Evolutionary conservation across 108 stramenopile genomes (phyloP).

Genomic region (Aurantiochytrium sp.): DNA sequence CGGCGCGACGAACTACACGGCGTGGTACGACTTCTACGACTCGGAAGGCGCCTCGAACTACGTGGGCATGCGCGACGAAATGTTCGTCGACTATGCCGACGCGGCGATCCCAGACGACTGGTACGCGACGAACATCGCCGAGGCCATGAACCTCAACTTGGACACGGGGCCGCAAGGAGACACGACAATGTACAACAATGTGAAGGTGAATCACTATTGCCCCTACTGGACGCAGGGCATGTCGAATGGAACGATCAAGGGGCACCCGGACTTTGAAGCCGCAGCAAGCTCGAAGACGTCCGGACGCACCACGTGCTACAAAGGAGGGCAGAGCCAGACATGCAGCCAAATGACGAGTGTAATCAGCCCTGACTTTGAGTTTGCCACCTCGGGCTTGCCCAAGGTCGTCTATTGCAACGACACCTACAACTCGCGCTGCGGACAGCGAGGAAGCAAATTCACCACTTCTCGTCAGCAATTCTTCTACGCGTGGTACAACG

Average conservation of each 20-base stretch:
- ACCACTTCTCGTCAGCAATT: not conserved
- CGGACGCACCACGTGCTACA: not conserved
- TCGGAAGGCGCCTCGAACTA: not conserved
- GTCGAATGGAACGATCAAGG: not conserved
- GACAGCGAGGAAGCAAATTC: not conserved
- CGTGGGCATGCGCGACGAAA: not conserved
- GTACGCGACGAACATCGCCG: not conserved
- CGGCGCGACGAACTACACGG: not conserved
- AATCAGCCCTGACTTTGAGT: not conserved
- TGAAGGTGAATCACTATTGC: not conserved
- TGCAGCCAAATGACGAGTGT: not conserved
- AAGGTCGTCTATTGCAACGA: not conserved
- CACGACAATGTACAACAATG: too few species aligned
- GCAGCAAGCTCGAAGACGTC: not conserved
- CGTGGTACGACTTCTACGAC: not conserved
- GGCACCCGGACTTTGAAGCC: conserved; percentile 5
- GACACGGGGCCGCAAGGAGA: too few species aligned
- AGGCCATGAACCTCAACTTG: not conserved
- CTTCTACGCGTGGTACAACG: not conserved
- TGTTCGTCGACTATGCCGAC: not conserved
- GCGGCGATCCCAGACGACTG: not conserved
- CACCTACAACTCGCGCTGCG: not conserved
- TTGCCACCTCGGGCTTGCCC: not conserved
- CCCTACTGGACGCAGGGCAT: not conserved
- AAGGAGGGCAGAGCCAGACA: not conserved